Evolutionary conservation across 768 basidiomycete genomes (phyloP).

Genomic region (Bullera alba): DNA sequence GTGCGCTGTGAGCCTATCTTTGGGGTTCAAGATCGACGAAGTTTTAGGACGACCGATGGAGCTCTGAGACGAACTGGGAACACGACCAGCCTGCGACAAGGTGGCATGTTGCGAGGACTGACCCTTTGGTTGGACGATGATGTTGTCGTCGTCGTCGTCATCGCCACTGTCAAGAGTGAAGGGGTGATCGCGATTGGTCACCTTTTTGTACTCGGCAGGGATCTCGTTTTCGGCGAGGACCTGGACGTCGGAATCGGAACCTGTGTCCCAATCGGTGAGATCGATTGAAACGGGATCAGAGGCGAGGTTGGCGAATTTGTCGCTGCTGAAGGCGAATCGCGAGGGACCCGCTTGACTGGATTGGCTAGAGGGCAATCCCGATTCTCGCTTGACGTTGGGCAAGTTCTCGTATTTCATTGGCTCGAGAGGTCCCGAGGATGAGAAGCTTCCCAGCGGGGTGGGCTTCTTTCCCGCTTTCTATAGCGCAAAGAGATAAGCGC

Average conservation of each 20-base stretch:
- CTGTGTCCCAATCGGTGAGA: not conserved
- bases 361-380: not conserved
- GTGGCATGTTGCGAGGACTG: not conserved
- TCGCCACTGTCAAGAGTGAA: slow-evolving; percentile 16
- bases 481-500: not conserved
- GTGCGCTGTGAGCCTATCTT: not conserved
- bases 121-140: not conserved
- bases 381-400: not conserved
- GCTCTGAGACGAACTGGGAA: not conserved
- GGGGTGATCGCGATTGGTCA: slow-evolving; percentile 17
- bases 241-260: slow-evolving; percentile 11
- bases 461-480: not conserved
- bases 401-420: not conserved
- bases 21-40: not conserved
- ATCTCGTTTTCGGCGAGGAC: slow-evolving; percentile 13
- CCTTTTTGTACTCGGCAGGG: slow-evolving; percentile 14
- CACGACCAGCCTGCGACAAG: too few relatives aligned
- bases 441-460: not conserved
- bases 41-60: not conserved
- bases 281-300: not conserved
- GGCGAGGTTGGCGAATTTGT: not conserved
- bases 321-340: not conserved
- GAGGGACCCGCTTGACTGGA: not conserved
- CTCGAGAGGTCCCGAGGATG: not conserved
- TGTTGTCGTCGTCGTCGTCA: slow-evolving; percentile 1